Evolutionary conservation across 352 stramenopile genomes (phyloP), one percentile per base, ranked within the genome.

Genomic region (Globisporangium viniferum): DNA sequence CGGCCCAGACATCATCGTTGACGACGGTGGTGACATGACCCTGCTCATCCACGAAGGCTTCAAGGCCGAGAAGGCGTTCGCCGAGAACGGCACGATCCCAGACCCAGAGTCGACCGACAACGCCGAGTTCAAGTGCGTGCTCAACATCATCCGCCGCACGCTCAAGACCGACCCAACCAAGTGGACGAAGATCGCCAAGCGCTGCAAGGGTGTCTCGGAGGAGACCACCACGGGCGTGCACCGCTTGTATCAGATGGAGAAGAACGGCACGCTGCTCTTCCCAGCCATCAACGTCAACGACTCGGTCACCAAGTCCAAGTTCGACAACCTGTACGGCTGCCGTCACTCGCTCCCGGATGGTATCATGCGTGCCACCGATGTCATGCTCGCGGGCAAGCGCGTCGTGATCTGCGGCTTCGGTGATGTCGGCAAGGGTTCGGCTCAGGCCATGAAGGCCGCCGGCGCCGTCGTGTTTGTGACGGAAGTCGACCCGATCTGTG

Each of bases 301-400:
- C 86, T 99, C 92, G 67, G 97, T 99, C 36, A 99, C 97, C 82
- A 99, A 99, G 89, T 99, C 96, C 70, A 99, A 99, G 82, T 99
- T 99, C 74, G 97, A 99, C 87, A 99, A 99, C 90, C 82, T 99
- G 36, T 99, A 99, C 79, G 97, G 97, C 79, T 99, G 97, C 93
- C 98, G 98, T 77, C 97, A 99, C 89, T 99, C 97, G 48, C 91
- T 99, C 10, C 96, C 97, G 8, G 97, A 99, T 87, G 97, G 96
- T 74, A 98, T 99, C 82, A 99, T 98, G 95, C 95, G 97, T 80
- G 97, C 97, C 70, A 99, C 97, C 33, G 97, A 99, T 81, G 97
- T 99, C 62, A 99, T 99, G 97, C 93, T 99, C 70, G 96, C 97
- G 51, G 97, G 97, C 68, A 99, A 99, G 93, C 97, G 95, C 74